Base-by-base conservation (phyloP, 345 rosid genomes). In the Litchi chinensis region DNA sequence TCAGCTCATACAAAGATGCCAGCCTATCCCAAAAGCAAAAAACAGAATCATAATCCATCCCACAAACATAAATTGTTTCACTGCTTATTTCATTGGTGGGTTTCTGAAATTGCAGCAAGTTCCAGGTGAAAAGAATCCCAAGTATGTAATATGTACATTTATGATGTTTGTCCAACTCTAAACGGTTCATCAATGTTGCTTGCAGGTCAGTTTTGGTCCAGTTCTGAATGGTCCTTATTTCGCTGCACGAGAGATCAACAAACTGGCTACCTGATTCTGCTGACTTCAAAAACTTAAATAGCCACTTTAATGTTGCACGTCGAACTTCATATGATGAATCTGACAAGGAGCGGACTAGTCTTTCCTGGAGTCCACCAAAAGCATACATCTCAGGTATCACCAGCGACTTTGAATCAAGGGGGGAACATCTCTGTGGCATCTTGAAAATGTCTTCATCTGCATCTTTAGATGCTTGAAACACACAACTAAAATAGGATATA, bases 281-380 rank as follows among this genome's bases (percentile, higher is more conserved):
- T 43, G 87, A 86, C 64, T 88, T 87, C 76, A 95, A 75, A 82
- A 91, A 91, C 87, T 79, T 91, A 73, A 89, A 84, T 77, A 93
- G 83, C 98, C 98, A 95, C 82, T 95, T 93, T 78, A 95, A 77
- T 79, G 98, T 92, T 78, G 91, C 90, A 65, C 90, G 91, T 72
- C 93, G 93, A 86, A 93, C 97, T 86, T 95, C 99, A 86, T 92
- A 95, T 37, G 91, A 89, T 63, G 93, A 90, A 83, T 94, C 96
- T 68, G 90, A 88, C 81, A 93, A 74, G 75, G 90, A 87, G 28
- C 86, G 83, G 48, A 86, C 79, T 81, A 95, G 80, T 89, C 87
- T 88, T 69, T 89, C 93, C 43, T 78, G 83, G 66, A 87, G 87
- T 68, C 89, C 88, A 11, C 79, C 50, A 83, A 81, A 87, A 74